phyloP scores from a whole-genome alignment of 495 filamentous ascomycete genomes.

The Saxophila tyrrhenica region DNA sequence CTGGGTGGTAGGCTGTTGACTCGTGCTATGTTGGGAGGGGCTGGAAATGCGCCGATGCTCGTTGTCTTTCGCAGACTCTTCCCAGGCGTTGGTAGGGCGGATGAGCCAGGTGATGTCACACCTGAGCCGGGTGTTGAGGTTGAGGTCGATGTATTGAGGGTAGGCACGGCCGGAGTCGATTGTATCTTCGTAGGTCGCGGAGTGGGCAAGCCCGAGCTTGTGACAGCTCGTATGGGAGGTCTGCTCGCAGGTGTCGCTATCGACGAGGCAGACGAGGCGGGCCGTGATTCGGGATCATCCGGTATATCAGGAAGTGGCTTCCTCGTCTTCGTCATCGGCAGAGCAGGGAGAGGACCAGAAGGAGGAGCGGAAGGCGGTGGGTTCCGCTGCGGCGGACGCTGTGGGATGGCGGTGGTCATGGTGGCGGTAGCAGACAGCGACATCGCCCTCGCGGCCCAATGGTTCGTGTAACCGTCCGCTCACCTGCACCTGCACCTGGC shows the following conservation, averaged over 20 bases:
- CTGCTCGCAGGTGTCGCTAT: not conserved
- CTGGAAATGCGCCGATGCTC: constrained; percentile 87
- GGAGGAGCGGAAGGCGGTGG: constrained; percentile 11
- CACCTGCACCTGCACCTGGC: not conserved
- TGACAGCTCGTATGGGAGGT: constrained; percentile 10
- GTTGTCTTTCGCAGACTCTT: constrained; percentile 72
- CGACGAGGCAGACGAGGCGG: not conserved
- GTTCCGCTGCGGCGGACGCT: not conserved
- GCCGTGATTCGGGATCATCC: not conserved
- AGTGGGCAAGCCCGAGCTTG: constrained; percentile 13
- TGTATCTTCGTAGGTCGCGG: constrained; percentile 6
- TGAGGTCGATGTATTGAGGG: not conserved
- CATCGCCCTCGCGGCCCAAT: not conserved
- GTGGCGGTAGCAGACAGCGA: not conserved
- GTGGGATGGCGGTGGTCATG: constrained; percentile 1
- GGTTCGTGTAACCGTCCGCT: not conserved
- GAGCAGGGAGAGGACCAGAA: constrained; percentile 14
- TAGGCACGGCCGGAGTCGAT: constrained; percentile 18
- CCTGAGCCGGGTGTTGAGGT: not conserved
- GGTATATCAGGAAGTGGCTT: constrained; percentile 8
- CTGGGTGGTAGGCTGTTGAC: constrained; percentile 46
- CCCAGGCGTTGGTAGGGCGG: constrained; percentile 36
- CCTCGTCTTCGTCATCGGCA: constrained; percentile 15
- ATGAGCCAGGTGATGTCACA: constrained; percentile 2
- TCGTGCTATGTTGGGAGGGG: constrained; percentile 58